Percentiles rank a stretch among this genome's conserved stretches.
phyloP scores from a whole-genome alignment of 257 asterid genomes.

The Solanum microdontum region DNA sequence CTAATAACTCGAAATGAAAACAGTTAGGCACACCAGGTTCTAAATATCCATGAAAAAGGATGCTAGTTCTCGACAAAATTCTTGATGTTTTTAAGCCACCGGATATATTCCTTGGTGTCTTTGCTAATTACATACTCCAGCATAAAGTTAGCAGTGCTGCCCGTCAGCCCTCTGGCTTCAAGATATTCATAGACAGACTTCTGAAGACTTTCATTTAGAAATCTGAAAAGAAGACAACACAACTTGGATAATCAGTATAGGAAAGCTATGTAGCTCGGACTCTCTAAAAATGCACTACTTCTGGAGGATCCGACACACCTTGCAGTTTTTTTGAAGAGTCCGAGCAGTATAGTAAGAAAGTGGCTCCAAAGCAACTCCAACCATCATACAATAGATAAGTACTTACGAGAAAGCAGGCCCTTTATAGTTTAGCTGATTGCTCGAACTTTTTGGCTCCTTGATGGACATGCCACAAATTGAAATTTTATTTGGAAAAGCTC shows the following conservation, averaged over 20 bases:
- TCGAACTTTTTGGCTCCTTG: neutral
- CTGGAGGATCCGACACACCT: neutral
- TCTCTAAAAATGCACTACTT: neutral
- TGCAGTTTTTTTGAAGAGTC: neutral
- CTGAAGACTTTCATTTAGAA: neutral
- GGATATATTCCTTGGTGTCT: conserved; percentile 12
- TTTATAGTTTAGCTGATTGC: neutral
- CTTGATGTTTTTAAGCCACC: conserved; percentile 9
- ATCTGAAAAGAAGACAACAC: neutral
- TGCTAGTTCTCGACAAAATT: neutral
- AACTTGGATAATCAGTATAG: neutral
- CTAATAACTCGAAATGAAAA: neutral
- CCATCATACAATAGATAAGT: neutral
- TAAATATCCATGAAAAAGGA: neutral
- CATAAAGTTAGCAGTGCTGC: conserved; percentile 6
- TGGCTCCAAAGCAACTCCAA: neutral
- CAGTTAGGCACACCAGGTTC: neutral
- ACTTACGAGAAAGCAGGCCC: conserved; percentile 3
- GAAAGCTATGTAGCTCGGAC: neutral
- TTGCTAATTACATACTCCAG: conserved; percentile 14
- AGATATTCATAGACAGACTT: conserved; percentile 6
- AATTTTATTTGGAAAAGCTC: conserved; percentile 5
- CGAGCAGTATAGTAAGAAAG: neutral
- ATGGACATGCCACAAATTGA: neutral
- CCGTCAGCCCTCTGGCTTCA: conserved; percentile 16